phyloP scores from a whole-genome alignment of 2,329 filamentous ascomycete species.

The Claviceps sp. region DNA sequence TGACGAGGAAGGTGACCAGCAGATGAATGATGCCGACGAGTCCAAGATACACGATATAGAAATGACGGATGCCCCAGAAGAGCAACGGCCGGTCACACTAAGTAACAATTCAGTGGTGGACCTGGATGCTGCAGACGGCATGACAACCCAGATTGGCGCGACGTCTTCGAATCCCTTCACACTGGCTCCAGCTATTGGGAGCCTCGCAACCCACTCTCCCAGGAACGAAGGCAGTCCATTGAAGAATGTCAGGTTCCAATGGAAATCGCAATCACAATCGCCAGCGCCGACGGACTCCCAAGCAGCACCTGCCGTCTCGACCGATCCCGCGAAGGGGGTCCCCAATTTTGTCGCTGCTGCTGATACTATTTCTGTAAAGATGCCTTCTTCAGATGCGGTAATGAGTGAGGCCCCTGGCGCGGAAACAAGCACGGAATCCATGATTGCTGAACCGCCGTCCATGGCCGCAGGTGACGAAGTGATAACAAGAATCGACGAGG shows the following conservation, averaged over 20 bases:
- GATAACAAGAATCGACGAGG: conserved; percentile 13
- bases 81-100: conserved; percentile 12
- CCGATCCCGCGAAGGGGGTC: not conserved
- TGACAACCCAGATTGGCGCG: conserved; percentile 8
- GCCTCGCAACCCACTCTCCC: conserved; percentile 16
- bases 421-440: conserved; percentile 11
- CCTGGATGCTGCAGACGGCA: conserved; percentile 16
- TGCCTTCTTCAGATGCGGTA: conserved; percentile 1
- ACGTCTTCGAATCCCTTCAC: conserved; percentile 17
- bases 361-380: not conserved
- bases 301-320: conserved; percentile 1
- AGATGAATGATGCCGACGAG: conserved; percentile 29
- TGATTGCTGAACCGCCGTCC: conserved; percentile 19
- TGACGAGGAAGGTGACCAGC: conserved; percentile 33
- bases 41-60: conserved; percentile 22
- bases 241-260: conserved; percentile 34
- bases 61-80: conserved; percentile 22
- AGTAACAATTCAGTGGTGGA: conserved; percentile 12
- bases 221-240: conserved; percentile 37
- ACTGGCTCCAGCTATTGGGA: conserved; percentile 18
- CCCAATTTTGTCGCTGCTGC: not conserved
- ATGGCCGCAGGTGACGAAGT: conserved; percentile 18
- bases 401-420: not conserved
- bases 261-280: conserved; percentile 14
- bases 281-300: conserved; percentile 29